Base-by-base conservation (phyloP, 1,139 yeast genomes). In the Starmera stellimalicola region DNA sequence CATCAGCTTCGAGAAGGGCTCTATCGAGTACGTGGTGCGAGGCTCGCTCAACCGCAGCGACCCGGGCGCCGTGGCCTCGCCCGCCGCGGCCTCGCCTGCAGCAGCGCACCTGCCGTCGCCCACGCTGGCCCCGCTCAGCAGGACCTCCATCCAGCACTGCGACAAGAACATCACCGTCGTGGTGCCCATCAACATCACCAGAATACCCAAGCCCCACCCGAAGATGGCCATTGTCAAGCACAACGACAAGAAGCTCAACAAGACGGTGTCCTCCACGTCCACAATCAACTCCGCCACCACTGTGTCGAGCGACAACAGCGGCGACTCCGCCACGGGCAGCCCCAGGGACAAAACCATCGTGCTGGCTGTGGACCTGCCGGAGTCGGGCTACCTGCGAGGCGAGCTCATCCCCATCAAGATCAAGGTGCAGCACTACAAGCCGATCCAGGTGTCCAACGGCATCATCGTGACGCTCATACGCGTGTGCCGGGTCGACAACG, bases 1-100 rank as follows among this genome's bases (percentile, higher is more conserved):
- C 37, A 70, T 87, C 18, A 82, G 78, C 44, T 87, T 87, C 50
- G 95, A 88, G 43, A 76, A 79, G 45, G 96, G 96, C 8, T 70
- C 84, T 15, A 82, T 87, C n/a, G 57, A 71, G 8, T 85, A 87
- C 53, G 56, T 62, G 23, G 58, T 87, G 30, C 68, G 73, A 35
- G 80, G 84, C 2, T 62, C 73, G 3, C 62, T 81, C 20, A 60
- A 58, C 33, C 49, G 56, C 15, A 38, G 49, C 2, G 33, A 38
- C 17, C 44, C 48, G 10, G 41, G 49, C 2, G 29, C 44, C 12
- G 39, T 47, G 1, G 46, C 57, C 26, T 48, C 54, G 6, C 10
- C 18, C n/a, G 14, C 36, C 2, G 18, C 38, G 3, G n/a, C n/a
- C 7, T 27, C 42, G 8, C 35, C 41, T 9, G 12, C 27, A 24